phyloP scores from a whole-genome alignment of 768 basidiomycete genomes.

The Termitomyces sp. region DNA sequence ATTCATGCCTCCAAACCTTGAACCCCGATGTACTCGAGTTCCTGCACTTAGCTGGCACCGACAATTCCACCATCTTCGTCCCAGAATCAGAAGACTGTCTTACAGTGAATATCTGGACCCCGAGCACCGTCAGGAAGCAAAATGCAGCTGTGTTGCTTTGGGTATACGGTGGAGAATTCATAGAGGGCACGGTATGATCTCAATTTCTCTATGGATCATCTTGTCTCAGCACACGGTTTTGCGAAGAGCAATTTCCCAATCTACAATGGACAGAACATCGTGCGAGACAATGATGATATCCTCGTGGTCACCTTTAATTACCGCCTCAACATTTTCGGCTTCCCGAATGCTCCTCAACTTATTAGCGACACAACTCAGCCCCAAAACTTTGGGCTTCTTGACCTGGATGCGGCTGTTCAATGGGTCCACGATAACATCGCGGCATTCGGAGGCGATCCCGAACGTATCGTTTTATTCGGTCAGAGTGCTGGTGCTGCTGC shows the following conservation, averaged over 20 bases:
- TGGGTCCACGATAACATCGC: conserved; percentile 45
- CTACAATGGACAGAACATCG: conserved; percentile 27
- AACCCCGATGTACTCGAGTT: conserved; percentile 18
- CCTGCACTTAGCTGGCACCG: conserved; percentile 17
- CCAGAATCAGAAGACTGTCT: conserved; percentile 30
- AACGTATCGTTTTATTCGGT: conserved; percentile 30
- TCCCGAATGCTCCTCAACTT: conserved; percentile 33
- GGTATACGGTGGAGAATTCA: conserved; percentile 34
- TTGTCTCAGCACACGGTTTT: neutral
- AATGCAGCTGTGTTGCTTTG: conserved; percentile 29
- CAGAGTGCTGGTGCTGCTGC: conserved; percentile 31
- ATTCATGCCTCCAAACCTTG: conserved; percentile 25
- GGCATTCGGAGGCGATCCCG: conserved; percentile 36
- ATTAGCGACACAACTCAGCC: conserved; percentile 12
- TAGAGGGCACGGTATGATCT: conserved; percentile 22
- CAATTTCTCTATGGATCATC: neutral
- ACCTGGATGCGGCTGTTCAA: conserved; percentile 34
- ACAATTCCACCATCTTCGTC: conserved; percentile 18
- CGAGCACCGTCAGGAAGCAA: conserved; percentile 24
- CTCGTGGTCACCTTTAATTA: conserved; percentile 33
- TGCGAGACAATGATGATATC: conserved; percentile 29
- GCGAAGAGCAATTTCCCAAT: conserved; percentile 23
- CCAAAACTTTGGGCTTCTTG: conserved; percentile 35
- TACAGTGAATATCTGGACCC: conserved; percentile 33
- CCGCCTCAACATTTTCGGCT: conserved; percentile 32